Evolutionary conservation across 192 early-diverging fungal genomes (phyloP).

Genomic region (Rhizoclosmatium globosum): DNA sequence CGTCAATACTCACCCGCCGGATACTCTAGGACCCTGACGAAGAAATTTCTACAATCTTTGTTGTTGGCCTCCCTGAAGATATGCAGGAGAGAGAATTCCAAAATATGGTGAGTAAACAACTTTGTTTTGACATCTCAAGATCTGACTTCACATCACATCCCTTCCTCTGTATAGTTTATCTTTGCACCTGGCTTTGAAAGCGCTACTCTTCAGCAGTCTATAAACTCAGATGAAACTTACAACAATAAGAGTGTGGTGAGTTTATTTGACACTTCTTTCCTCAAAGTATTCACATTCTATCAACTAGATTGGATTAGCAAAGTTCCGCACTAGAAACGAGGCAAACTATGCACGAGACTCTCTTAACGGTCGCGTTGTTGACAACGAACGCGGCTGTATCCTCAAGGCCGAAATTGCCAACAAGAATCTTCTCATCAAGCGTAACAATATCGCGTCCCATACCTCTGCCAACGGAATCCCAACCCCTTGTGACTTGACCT

Average conservation of each 20-base stretch:
- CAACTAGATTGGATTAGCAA: constrained; percentile 94
- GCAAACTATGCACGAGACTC: constrained; percentile 91
- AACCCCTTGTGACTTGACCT: neutral
- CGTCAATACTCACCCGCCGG: neutral
- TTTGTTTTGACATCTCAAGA: neutral
- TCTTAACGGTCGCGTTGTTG: constrained; percentile 89
- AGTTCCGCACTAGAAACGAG: constrained; percentile 89
- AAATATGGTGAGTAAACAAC: constrained; percentile 20
- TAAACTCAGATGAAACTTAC: constrained; percentile 58
- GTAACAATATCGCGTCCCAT: constrained; percentile 67
- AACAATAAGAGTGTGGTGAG: neutral
- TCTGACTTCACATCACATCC: neutral
- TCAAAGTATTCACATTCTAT: neutral
- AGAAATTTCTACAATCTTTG: constrained; percentile 98
- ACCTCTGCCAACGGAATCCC: constrained; percentile 29
- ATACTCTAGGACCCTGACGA: constrained; percentile 48
- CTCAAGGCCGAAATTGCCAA: constrained; percentile 99
- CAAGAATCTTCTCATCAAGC: constrained; percentile 95
- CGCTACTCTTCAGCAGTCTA: constrained; percentile 89
- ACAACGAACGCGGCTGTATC: constrained; percentile 84
- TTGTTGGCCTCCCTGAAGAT: constrained; percentile 99
- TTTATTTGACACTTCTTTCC: neutral
- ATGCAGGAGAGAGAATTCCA: constrained; percentile 99
- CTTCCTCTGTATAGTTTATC: constrained; percentile 65
- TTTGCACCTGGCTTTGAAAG: constrained; percentile 97